phyloP scores from a whole-genome alignment of 495 filamentous ascomycete genomes.

The Jackrogersella multiformis region DNA sequence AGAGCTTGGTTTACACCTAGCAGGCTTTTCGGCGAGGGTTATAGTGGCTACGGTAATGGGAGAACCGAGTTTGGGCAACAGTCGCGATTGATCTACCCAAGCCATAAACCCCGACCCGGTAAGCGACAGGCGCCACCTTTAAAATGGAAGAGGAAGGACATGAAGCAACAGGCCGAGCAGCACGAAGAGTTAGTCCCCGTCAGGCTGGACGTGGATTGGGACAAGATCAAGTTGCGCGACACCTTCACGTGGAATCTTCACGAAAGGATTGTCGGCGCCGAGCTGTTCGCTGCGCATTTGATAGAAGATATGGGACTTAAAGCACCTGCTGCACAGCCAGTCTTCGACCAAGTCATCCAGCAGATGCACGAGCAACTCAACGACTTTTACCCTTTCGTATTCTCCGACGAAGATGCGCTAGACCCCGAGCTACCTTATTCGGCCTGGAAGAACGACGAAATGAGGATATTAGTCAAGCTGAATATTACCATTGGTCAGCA shows the following conservation, averaged over 20 bases:
- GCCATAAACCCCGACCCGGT: constrained; percentile 74
- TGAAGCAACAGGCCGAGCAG: constrained; percentile 85
- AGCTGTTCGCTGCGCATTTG: constrained; percentile 85
- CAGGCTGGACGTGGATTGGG: constrained; percentile 91
- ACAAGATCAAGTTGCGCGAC: constrained; percentile 94
- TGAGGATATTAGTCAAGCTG: constrained; percentile 93
- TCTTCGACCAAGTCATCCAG: constrained; percentile 79
- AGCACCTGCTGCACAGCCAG: constrained; percentile 68
- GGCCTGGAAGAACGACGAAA: constrained; percentile 98
- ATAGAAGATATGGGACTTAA: constrained; percentile 88
- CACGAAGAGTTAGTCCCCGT: constrained; percentile 91
- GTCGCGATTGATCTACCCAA: constrained; percentile 75
- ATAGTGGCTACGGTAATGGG: constrained; percentile 88
- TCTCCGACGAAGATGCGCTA: constrained; percentile 86
- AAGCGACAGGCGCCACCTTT: constrained; percentile 75
- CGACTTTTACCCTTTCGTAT: constrained; percentile 91
- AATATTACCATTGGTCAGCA: constrained; percentile 98
- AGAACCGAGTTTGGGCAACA: constrained; percentile 70
- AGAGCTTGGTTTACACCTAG: constrained; percentile 56
- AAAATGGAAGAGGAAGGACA: constrained; percentile 76
- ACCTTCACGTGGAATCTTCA: constrained; percentile 99
- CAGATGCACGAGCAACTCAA: constrained; percentile 89
- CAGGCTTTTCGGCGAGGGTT: constrained; percentile 75
- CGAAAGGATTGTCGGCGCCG: constrained; percentile 79
- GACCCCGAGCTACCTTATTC: constrained; percentile 90